Evolutionary conservation across 1,284 basidiomycete genomes (phyloP).

Genomic region (Hemileia vastatrix): DNA sequence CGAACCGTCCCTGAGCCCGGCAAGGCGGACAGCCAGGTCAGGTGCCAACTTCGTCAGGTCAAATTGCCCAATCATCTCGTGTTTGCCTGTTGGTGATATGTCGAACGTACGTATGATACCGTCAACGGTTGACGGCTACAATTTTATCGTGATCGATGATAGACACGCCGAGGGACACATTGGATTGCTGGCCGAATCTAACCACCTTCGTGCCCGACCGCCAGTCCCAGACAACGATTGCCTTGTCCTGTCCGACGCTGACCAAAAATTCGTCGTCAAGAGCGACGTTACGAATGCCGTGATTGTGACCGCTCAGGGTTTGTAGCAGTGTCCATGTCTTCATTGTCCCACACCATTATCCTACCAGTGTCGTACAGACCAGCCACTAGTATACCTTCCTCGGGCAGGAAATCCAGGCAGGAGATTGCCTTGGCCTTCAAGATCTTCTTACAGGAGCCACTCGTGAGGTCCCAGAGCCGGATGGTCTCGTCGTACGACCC

Average conservation of each 20-base stretch:
- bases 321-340: too few species aligned
- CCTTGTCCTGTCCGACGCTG: constrained; percentile 75
- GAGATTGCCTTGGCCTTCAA: constrained; percentile 72
- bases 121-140: constrained; percentile 79
- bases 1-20: too few species aligned
- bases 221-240: constrained; percentile 72
- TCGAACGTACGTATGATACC: constrained; percentile 79
- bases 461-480: constrained; percentile 73
- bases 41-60: too few species aligned
- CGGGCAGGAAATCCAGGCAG: constrained; percentile 73
- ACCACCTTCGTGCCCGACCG: constrained; percentile 77
- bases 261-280: constrained; percentile 73
- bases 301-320: constrained; percentile 57
- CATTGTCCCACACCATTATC: too few species aligned
- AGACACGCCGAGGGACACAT: constrained; percentile 79
- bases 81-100: too few species aligned
- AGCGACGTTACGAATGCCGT: constrained; percentile 68
- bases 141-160: constrained; percentile 60
- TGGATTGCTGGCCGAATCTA: constrained; percentile 83
- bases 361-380: constrained; percentile 85
- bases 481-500: constrained; percentile 78
- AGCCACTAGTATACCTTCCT: constrained; percentile 78
- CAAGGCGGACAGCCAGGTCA: too few species aligned
- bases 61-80: too few species aligned
- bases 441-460: constrained; percentile 66